These are phyloP conservation scores for Lodderomyces orthopsilosis DNA, from an alignment of 1,139 yeast genomes.

Conservation along the genomic window DNA sequence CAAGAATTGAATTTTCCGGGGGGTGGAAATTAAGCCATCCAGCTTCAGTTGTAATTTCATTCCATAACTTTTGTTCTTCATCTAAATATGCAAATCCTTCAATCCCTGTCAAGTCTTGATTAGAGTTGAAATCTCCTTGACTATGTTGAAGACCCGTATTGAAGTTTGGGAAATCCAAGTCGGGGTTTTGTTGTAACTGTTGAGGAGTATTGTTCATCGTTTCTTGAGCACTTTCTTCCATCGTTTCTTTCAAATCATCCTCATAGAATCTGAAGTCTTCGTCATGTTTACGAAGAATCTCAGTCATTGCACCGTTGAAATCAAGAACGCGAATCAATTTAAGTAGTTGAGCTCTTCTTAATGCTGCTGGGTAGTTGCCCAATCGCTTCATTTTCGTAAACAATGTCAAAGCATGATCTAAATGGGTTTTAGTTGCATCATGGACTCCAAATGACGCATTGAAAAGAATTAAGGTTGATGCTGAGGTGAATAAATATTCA, in stretches of 20 bases:
- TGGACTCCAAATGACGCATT: conserved; percentile 84
- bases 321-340: conserved; percentile 64
- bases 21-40: conserved; percentile 52
- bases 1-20: conserved; percentile 1
- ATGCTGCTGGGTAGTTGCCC: conserved; percentile 77
- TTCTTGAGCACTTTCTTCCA: conserved; percentile 2
- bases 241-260: conserved; percentile 3
- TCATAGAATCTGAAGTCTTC: conserved; percentile 31
- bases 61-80: conserved; percentile 68
- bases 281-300: conserved; percentile 55
- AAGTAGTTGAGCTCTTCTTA: conserved; percentile 68
- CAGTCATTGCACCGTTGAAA: conserved; percentile 63
- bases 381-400: conserved; percentile 72
- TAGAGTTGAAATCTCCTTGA: conserved; percentile 26
- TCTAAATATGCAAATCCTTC: conserved; percentile 45
- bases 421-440: conserved; percentile 67
- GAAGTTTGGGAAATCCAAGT: conserved; percentile 23
- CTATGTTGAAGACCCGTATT: conserved; percentile 8
- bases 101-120: conserved; percentile 39
- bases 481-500: conserved; percentile 77
- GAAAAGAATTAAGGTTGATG: conserved; percentile 72
- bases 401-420: conserved; percentile 69
- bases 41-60: conserved; percentile 70
- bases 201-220: conserved; percentile 9
- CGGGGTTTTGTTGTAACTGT: conserved; percentile 12